Base-by-base conservation (phyloP, 306 rosid species). In the Fragaria vesca region DNA sequence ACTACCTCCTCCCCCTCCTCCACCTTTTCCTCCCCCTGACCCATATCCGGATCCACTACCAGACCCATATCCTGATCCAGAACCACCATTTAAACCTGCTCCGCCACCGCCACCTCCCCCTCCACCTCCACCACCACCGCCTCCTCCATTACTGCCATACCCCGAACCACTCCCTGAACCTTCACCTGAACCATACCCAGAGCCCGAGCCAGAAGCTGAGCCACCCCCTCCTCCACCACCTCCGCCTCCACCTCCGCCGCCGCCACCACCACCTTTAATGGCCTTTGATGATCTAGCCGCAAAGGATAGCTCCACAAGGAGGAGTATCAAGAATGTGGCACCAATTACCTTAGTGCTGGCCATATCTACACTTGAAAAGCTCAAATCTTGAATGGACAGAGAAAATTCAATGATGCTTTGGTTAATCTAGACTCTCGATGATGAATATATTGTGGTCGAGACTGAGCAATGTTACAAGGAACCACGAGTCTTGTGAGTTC, bases 21-120 rank as follows among this genome's bases (percentile, higher is more conserved):
- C 77, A 9, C 90, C 92, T 3, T 36, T 73, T 36, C 76, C 79
- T 21, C 72, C 81, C 36, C 96, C 90, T 0, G 81, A 86, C 0
- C 94, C 97, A 17, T 86, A 76, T 8, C 97, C 91, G 0, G 85
- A 81, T 0, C 88, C 92, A 42, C 80, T 66, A 8, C 92, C 95
- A 0, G 82, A 82, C 48, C 97, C 97, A 48, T 75, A 79, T 30
- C 91, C 90, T 12, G 82, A 84, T 18, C 94, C 91, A 1, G 46
- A 81, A 34, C 83, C 65, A 0, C 89, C 85, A 2, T 76, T 78
- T 30, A 87, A 88, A 13, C 88, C 90, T 4, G 66, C 65, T 18
- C 93, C 91, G 0, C 80, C 82, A 3, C 92, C 91, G 0, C 83
- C 80, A 2, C 92, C 91, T 1, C 83, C 79, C 0, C 91, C 93